These are phyloP conservation scores for Vararia minispora DNA, from an alignment of 768 basidiomycete genomes.

Conservation along the genomic window DNA sequence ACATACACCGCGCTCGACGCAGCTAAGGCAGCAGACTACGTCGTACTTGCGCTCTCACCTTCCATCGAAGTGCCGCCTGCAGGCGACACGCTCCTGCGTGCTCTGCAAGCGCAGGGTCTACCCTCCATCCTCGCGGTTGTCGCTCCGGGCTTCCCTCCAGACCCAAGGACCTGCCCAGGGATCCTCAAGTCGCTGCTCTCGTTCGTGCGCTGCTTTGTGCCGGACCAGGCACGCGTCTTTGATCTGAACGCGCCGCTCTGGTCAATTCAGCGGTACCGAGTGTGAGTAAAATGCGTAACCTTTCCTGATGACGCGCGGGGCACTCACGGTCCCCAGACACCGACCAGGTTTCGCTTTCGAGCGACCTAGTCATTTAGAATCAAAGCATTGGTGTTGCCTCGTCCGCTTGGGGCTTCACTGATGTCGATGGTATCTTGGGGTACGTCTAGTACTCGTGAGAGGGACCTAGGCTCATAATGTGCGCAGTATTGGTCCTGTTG, in stretches of 20 bases:
- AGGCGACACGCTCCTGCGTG: constrained; percentile 83
- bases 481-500: constrained; percentile 24
- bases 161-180: constrained; percentile 50
- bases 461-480: no score
- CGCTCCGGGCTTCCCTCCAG: constrained; percentile 39
- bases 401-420: constrained; percentile 16
- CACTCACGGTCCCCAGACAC: no score
- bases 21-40: constrained; percentile 83
- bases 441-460: no score
- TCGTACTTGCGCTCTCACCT: constrained; percentile 78
- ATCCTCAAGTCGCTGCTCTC: constrained; percentile 84
- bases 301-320: no score
- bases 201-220: constrained; percentile 93
- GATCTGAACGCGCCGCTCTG: constrained; percentile 56
- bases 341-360: constrained; percentile 5
- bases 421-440: constrained; percentile 30
- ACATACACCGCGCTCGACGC: constrained; percentile 77
- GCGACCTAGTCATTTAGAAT: constrained; percentile 11
- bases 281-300: no score
- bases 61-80: constrained; percentile 70
- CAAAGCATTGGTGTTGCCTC: constrained; percentile 29
- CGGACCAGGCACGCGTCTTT: constrained; percentile 64
- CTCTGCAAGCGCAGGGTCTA: constrained; percentile 84
- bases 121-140: constrained; percentile 74
- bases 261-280: constrained; percentile 61